Evolutionary conservation across 1,284 basidiomycete genomes (phyloP).

Genomic region (Cutaneotrichosporon sp.): DNA sequence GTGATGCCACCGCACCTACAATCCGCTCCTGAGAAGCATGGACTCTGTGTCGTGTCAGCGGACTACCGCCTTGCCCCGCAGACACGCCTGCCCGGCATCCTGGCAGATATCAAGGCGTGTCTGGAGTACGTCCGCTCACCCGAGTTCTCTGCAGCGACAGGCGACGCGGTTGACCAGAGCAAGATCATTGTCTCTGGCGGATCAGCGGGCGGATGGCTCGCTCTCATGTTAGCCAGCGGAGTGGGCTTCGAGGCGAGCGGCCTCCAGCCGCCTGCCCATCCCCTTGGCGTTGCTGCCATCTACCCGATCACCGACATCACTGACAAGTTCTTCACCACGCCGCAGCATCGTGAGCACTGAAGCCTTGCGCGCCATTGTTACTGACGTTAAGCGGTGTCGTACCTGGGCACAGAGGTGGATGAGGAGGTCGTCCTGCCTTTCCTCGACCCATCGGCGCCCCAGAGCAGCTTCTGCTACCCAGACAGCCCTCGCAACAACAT

Average conservation of each 20-base stretch:
- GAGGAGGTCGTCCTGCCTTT: neutral
- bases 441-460: conserved; percentile 8
- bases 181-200: conserved; percentile 14
- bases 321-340: conserved; percentile 12
- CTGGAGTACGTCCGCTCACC: conserved; percentile 10
- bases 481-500: neutral
- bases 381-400: conserved; percentile 7
- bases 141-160: conserved; percentile 4
- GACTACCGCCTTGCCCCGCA: conserved; percentile 17
- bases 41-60: conserved; percentile 12
- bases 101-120: conserved; percentile 9
- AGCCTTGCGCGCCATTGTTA: no score
- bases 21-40: conserved; percentile 7
- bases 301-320: conserved; percentile 16
- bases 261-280: conserved; percentile 4
- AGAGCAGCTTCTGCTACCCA: neutral
- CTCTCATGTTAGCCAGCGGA: conserved; percentile 9
- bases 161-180: conserved; percentile 6
- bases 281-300: conserved; percentile 6
- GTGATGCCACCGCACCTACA: conserved; percentile 6
- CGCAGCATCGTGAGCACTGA: conserved; percentile 11
- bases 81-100: conserved; percentile 14
- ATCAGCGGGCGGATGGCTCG: conserved; percentile 17
- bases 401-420: conserved; percentile 3
- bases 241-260: conserved; percentile 12